Evolutionary conservation across 2,329 filamentous ascomycete species (phyloP), one percentile per base, ranked within the genome.

Genomic region (Leptographium flavum): DNA sequence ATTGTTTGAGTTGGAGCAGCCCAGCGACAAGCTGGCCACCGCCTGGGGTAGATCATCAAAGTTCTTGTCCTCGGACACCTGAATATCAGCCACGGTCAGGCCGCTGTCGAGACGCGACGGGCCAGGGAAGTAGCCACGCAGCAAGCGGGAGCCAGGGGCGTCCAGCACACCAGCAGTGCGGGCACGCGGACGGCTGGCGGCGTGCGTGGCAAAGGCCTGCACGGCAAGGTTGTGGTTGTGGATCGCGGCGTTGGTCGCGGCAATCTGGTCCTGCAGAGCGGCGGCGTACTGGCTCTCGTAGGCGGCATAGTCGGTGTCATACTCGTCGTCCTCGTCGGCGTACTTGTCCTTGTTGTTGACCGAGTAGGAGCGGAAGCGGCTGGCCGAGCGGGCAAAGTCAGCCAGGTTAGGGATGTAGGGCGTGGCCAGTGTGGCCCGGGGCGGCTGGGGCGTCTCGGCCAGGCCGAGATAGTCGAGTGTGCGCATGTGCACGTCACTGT

Each of bases 281-380:
- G 75, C 76, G 46, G 81, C 73, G 49, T 77, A 77, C 43, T 76
- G 70, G 49, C 58, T 70, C 48, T 79, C 73, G 38, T 74, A 64
- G 19, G 64, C 63, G 45, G 75, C 58, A 47, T 65, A 58, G 21
- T 71, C 71, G 19, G 60, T 56, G 32, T 73, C 79, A 49, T 83
- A 86, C 15, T 85, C 81, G 49, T 87, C 83, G 43, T 87, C 82
- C 44, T 87, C 82, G 55, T 93, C 87, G 3, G 84, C 88, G 56
- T 96, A 96, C 61, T 92, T 93, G 60, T 96, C 90, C 63, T 94
- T 95, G 46, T 94, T 93, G 63, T 98, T 98, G 52, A 98, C 92
- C 1, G 92, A 98, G 62, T 95, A 96, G 2, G 92, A 98, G 39
- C 92, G 80, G 70, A 96, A 94, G 43, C 92, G 79, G 60, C 84